A percentile compares a stretch with the other conserved stretches of the same genome.
Evolutionary conservation across 495 filamentous ascomycete genomes (phyloP).

Genomic region (Tricharina praecox): DNA sequence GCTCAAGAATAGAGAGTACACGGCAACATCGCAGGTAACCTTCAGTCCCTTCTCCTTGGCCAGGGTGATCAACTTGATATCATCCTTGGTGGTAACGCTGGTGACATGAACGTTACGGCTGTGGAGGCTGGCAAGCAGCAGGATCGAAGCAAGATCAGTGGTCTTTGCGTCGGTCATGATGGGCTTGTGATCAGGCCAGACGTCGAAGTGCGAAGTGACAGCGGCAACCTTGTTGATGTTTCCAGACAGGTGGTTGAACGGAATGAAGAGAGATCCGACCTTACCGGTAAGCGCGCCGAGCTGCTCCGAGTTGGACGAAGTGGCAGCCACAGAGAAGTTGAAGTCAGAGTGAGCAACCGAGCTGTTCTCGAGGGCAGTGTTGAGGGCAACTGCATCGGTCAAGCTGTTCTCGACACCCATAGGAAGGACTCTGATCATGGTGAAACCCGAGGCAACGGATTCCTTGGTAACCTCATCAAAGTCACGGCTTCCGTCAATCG

Average conservation of each 20-base stretch:
- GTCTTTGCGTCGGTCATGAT: conserved; percentile 76
- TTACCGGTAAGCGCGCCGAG: conserved; percentile 54
- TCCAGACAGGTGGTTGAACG: conserved; percentile 71
- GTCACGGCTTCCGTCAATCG: conserved; percentile 45
- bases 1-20: conserved; percentile 66
- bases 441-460: conserved; percentile 63
- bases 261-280: conserved; percentile 72
- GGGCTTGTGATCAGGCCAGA: conserved; percentile 67
- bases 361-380: conserved; percentile 59
- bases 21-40: conserved; percentile 70
- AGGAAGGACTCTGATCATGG: conserved; percentile 70
- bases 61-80: conserved; percentile 62
- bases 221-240: conserved; percentile 78
- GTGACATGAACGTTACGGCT: conserved; percentile 71
- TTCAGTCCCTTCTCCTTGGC: conserved; percentile 69
- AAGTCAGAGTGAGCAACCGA: conserved; percentile 60
- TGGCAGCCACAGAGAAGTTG: conserved; percentile 73
- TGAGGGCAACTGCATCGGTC: conserved; percentile 53
- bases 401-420: conserved; percentile 56
- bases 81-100: conserved; percentile 65
- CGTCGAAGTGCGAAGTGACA: conserved; percentile 63
- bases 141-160: conserved; percentile 63
- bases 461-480: conserved; percentile 55
- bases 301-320: conserved; percentile 58
- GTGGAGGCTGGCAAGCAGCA: conserved; percentile 67